These are phyloP conservation scores for Aeschynomene evenia DNA, from an alignment of 306 rosid genomes.

Conservation along the genomic window DNA sequence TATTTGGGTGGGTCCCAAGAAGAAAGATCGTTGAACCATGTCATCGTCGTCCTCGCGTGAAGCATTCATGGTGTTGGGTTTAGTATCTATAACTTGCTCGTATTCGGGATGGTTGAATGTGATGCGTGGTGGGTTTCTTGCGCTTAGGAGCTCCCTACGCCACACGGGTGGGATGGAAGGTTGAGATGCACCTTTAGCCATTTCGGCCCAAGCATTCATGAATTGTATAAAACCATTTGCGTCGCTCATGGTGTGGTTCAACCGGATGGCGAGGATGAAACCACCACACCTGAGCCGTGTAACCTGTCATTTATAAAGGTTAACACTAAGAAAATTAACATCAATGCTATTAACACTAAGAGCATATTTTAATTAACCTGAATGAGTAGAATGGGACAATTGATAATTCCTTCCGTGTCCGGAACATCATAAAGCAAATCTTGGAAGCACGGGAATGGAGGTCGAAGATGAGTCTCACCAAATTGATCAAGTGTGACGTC, in stretches of 20 bases:
- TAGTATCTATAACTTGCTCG: background rate
- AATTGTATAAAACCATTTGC: background rate
- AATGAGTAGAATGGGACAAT: constrained; percentile 7
- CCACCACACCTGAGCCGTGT: constrained; percentile 36
- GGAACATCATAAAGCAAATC: constrained; percentile 15
- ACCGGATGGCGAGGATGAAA: background rate
- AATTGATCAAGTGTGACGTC: background rate
- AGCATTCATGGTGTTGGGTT: background rate
- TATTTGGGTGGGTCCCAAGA: constrained; percentile 7
- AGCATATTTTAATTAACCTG: constrained; percentile 1
- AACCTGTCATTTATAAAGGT: background rate
- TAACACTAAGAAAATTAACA: too few relatives aligned
- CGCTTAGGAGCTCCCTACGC: constrained; percentile 19
- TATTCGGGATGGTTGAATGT: constrained; percentile 30
- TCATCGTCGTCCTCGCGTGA: background rate
- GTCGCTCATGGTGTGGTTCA: constrained; percentile 15
- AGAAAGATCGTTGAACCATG: background rate
- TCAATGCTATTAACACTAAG: too few relatives aligned
- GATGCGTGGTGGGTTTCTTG: constrained; percentile 26
- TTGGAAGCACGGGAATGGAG: constrained; percentile 18
- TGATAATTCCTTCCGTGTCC: background rate
- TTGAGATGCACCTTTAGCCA: background rate
- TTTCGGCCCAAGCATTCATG: constrained; percentile 5
- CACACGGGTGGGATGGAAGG: constrained; percentile 28
- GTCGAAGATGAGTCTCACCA: background rate